A percentile compares a stretch with the other conserved stretches of the same genome.
phyloP scores from a whole-genome alignment of 495 filamentous ascomycete genomes.

The Jackrogersella minutella region DNA sequence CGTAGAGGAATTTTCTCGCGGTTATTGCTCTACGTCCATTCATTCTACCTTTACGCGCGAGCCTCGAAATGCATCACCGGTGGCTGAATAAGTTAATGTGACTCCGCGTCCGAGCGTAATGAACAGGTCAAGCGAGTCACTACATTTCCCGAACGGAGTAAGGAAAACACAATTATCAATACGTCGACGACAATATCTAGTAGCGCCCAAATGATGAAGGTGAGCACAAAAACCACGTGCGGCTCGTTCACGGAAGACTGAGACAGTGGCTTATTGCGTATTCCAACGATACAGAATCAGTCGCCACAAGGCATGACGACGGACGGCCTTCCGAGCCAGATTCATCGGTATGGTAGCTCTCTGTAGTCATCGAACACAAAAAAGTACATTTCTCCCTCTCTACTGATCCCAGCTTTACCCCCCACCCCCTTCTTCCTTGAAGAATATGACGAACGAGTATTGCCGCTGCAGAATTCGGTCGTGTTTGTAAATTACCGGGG shows the following conservation, averaged over 20 bases:
- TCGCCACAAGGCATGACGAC: conserved; percentile 7
- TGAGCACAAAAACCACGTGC: conserved; percentile 47
- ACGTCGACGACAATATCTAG: conserved; percentile 12
- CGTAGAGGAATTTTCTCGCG: conserved; percentile 17
- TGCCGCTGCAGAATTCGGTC: conserved; percentile 32
- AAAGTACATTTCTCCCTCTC: no score
- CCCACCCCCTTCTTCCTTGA: neutral
- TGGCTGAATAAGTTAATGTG: conserved; percentile 17
- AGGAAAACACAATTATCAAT: neutral
- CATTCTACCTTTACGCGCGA: conserved; percentile 15
- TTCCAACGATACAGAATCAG: conserved; percentile 24
- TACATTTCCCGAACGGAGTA: neutral
- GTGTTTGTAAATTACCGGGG: conserved; percentile 34
- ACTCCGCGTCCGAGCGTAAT: conserved; percentile 14
- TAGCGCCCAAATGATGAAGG: conserved; percentile 24
- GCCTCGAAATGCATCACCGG: conserved; percentile 17
- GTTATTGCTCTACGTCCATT: conserved; percentile 1
- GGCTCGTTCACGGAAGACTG: conserved; percentile 38
- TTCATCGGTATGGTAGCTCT: conserved; percentile 26
- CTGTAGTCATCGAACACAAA: conserved; percentile 15
- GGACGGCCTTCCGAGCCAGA: conserved; percentile 20
- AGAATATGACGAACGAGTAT: conserved; percentile 18
- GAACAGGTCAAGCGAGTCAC: neutral
- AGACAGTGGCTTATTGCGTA: conserved; percentile 41
- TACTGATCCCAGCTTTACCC: neutral